Evolutionary conservation across 352 stramenopile genomes (phyloP).

Genomic region (Phytophthora pisi): DNA sequence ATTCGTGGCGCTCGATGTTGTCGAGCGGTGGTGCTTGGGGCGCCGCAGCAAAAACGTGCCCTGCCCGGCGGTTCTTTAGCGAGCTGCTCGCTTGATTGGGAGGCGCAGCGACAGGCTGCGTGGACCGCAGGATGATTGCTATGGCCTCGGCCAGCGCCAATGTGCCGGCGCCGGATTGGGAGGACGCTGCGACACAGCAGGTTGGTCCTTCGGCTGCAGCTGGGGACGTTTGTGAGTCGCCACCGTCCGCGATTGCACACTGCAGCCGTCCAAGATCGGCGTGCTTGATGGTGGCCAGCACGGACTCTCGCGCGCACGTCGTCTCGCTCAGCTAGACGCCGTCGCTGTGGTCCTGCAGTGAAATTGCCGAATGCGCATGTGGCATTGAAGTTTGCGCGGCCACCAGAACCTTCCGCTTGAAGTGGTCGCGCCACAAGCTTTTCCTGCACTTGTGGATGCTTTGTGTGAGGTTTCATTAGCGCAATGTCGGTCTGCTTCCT

Average conservation of each 20-base stretch:
- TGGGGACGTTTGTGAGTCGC: constrained; percentile 24
- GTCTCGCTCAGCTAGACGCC: not conserved
- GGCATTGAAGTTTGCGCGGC: constrained; percentile 1
- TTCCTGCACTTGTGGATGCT: not conserved
- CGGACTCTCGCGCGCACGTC: not conserved
- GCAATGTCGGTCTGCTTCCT: too few relatives aligned
- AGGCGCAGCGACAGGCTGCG: constrained; percentile 9
- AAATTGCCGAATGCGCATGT: constrained; percentile 2
- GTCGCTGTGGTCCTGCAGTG: not conserved
- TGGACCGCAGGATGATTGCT: constrained; percentile 27
- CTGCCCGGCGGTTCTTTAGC: constrained; percentile 13
- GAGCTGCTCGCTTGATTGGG: constrained; percentile 22
- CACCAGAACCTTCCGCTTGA: constrained; percentile 5
- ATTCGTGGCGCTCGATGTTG: constrained; percentile 15
- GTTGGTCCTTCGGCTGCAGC: constrained; percentile 17
- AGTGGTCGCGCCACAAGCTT: not conserved
- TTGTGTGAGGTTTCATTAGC: too few relatives aligned
- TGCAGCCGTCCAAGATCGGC: constrained; percentile 14
- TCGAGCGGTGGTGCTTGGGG: constrained; percentile 23
- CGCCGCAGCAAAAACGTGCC: constrained; percentile 26
- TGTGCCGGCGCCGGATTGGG: constrained; percentile 7
- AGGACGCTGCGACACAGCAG: constrained; percentile 11
- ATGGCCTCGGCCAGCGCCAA: constrained; percentile 1
- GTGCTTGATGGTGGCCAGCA: constrained; percentile 3
- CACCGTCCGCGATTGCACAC: constrained; percentile 17